Conservation (phyloP, 192 early-diverging fungal species). For the Coemansia sp. region DNA sequence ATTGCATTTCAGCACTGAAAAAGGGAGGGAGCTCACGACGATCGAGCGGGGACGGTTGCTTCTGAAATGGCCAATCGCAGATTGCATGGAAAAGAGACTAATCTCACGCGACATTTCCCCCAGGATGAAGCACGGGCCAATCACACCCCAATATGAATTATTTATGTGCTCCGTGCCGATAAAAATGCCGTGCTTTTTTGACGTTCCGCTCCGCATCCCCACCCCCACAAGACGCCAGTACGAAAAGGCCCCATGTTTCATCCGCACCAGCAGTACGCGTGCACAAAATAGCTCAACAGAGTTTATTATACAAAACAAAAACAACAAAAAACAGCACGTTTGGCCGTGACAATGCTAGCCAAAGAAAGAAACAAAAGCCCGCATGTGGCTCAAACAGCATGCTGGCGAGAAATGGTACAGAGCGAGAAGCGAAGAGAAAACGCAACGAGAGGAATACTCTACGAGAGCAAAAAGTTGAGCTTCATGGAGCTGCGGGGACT, state of each 20-base stretch:
- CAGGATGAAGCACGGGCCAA: neutral
- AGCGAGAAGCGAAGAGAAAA: neutral
- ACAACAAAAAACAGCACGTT: neutral
- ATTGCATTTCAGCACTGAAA: neutral
- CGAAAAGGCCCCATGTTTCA: conserved; percentile 6
- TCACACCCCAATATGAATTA: neutral
- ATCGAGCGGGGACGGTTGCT: neutral
- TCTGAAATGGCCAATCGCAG: neutral
- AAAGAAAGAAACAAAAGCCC: neutral
- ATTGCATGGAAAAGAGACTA: neutral
- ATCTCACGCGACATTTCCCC: neutral
- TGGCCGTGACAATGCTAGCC: neutral
- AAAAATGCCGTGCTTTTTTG: neutral
- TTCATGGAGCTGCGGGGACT: conserved; percentile 20
- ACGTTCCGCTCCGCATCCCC: neutral
- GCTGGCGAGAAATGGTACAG: neutral
- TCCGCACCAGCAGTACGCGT: neutral
- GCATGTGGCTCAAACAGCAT: neutral
- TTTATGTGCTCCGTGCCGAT: neutral
- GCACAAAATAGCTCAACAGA: conserved; percentile 3
- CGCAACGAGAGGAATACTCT: neutral
- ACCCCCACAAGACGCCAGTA: neutral
- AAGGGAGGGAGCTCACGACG: neutral
- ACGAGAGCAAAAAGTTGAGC: conserved; percentile 39
- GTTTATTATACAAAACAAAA: conserved; percentile 5